Conservation (phyloP, 305 asterid species). For the Plantago lanceolata region DNA sequence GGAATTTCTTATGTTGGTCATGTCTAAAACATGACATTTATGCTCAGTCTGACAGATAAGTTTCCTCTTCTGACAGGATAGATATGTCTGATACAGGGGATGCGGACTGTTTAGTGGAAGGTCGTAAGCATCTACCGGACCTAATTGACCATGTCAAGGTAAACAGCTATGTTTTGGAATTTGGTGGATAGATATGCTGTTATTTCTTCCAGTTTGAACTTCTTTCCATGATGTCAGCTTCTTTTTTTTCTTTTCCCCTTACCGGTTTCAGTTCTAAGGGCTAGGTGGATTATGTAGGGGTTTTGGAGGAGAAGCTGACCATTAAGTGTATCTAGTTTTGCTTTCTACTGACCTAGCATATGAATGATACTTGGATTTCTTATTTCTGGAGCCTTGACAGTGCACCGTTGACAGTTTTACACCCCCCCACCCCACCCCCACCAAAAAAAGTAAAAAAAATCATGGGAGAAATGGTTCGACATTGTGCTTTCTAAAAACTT, state of each 20-base stretch:
- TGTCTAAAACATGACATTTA: background rate
- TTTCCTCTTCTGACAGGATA: conserved; percentile 4
- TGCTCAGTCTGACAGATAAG: background rate
- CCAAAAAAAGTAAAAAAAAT: no score
- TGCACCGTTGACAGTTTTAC: no score
- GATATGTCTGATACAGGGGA: background rate
- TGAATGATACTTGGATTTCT: no score
- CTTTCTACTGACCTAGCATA: no score
- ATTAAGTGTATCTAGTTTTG: background rate
- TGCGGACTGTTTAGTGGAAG: background rate
- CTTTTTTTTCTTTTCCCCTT: background rate
- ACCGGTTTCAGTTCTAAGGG: background rate
- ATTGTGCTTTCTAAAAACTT: no score
- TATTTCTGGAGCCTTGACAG: no score
- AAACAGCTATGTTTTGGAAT: background rate
- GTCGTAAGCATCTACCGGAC: background rate
- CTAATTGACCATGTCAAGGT: background rate
- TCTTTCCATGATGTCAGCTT: background rate
- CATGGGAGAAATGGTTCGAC: no score
- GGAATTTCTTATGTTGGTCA: background rate
- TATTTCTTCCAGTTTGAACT: conserved; percentile 6
- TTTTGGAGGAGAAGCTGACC: background rate
- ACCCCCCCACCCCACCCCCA: no score
- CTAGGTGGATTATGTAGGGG: background rate
- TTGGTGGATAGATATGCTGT: background rate